phyloP scores from a whole-genome alignment of 768 basidiomycete genomes.

The Flagelloscypha sp. region DNA sequence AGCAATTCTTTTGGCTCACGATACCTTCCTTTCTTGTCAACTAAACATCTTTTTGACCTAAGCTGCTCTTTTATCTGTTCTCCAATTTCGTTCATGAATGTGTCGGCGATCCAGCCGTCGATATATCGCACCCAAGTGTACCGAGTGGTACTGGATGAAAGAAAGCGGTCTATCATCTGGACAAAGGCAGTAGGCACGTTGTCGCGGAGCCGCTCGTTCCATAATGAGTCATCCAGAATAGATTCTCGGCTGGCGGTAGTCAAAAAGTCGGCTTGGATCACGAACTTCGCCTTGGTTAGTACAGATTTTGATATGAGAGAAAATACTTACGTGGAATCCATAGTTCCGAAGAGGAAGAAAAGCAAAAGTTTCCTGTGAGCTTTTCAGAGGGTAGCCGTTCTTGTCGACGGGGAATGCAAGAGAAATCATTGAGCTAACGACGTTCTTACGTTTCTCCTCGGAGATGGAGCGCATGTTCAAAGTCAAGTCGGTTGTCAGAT shows the following conservation, averaged over 20 bases:
- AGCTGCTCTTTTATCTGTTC: slow-evolving; percentile 3
- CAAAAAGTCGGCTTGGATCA: slow-evolving; percentile 21
- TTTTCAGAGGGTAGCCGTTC: slow-evolving; percentile 7
- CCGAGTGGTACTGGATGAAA: slow-evolving; percentile 6
- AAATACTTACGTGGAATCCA: slow-evolving; percentile 16
- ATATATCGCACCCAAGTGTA: slow-evolving; percentile 17
- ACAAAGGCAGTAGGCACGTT: slow-evolving; percentile 12
- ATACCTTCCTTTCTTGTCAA: slow-evolving; percentile 5
- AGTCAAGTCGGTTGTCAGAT: too few species aligned
- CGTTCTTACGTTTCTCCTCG: slow-evolving; percentile 11
- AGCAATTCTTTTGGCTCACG: slow-evolving; percentile 6
- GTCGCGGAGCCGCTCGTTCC: slow-evolving; percentile 14
- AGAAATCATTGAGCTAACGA: slow-evolving; percentile 13
- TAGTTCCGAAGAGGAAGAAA: slow-evolving; percentile 16
- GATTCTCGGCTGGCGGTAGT: slow-evolving; percentile 18
- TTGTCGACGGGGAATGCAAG: slow-evolving; percentile 16
- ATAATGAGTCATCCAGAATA: slow-evolving; percentile 11
- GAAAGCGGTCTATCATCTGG: slow-evolving; percentile 10
- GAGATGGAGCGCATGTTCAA: too few species aligned
- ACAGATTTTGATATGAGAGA: background rate
- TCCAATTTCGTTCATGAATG: slow-evolving; percentile 9
- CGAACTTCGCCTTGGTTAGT: slow-evolving; percentile 11
- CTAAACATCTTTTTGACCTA: slow-evolving; percentile 6
- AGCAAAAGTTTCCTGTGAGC: slow-evolving; percentile 14
- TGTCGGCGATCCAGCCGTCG: slow-evolving; percentile 11